Evolutionary conservation across 495 filamentous ascomycete species (phyloP).

Genomic region (Bathelium albidoporum): DNA sequence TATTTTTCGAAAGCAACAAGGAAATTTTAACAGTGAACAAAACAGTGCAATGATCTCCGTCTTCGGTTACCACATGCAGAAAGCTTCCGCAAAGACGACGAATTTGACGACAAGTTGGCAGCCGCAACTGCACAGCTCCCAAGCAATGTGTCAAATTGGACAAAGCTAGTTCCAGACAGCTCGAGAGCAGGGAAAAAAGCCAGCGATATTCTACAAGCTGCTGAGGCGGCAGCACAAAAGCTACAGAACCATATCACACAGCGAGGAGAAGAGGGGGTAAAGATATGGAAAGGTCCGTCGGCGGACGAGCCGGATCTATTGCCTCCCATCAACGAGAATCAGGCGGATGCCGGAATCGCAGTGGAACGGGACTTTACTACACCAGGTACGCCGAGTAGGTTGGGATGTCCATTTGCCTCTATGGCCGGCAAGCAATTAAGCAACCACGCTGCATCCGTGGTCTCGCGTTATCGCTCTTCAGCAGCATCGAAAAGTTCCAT

Average conservation of each 20-base stretch:
- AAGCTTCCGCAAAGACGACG: not conserved
- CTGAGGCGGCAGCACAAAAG: not conserved
- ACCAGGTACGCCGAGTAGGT: constrained; percentile 47
- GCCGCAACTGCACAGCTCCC: not conserved
- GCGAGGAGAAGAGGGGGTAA: constrained; percentile 17
- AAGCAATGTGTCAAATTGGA: not conserved
- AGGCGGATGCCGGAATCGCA: constrained; percentile 13
- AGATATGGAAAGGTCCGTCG: constrained; percentile 35
- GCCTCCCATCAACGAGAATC: constrained; percentile 40
- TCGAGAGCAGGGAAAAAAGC: not conserved
- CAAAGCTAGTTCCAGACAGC: not conserved
- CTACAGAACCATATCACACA: constrained; percentile 12
- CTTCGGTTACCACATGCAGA: not conserved
- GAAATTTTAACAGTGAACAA: too few relatives aligned
- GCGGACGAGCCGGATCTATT: constrained; percentile 32
- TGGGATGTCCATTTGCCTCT: constrained; percentile 51
- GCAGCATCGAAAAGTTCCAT: constrained; percentile 15
- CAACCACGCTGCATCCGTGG: constrained; percentile 17
- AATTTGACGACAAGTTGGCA: not conserved
- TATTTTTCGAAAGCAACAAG: too few relatives aligned
- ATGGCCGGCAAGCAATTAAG: constrained; percentile 18
- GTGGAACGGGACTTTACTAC: constrained; percentile 59
- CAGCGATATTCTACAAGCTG: not conserved
- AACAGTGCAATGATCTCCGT: not conserved
- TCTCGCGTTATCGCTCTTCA: constrained; percentile 14